Evolutionary conservation across 345 rosid species (phyloP), one percentile per base, ranked within the genome.

Genomic region (Citropsis articulata): DNA sequence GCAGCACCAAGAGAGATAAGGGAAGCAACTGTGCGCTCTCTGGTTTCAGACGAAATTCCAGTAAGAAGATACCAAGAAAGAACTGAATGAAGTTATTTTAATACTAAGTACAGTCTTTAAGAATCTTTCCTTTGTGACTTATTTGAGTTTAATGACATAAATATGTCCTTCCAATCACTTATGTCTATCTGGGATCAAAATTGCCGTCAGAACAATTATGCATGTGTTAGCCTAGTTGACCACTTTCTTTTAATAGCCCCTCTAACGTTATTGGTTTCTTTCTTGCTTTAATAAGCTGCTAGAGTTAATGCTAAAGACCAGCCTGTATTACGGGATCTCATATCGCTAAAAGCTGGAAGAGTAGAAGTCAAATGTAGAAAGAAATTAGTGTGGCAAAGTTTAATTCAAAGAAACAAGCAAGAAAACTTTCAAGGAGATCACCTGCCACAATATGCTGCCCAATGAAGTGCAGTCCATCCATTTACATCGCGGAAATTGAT

Each of bases 401-500:
- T 45, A 66, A 30, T 28, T 27, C 4, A 28, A n/a, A 66, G 42
- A 36, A 71, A 72, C 60, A 71, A 48, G 72, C 4, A 72, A 56
- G 19, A 56, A 77, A 62, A 74, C 64, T 35, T 73, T 59, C 42
- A 63, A 71, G 73, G 60, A 59, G 63, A 87, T 85, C 77, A 90
- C 98, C 98, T 94, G 89, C 99, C 98, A 83, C 79, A 90, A 80
- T 79, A 89, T 76, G 99, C 99, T 61, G 99, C 99, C 99, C 99
- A 96, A 69, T 96, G 99, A 86, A 96, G 99, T 71, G 98, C 99
- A 33, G 98, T 96, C 99, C 99, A 96, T 60, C 98, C 99, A 84
- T 92, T 92, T 21, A 83, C 85, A 83, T 96, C 98, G 7, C 98
- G 95, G 80, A 94, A 96, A 82, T 96, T 91, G 80, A 92, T 89